phyloP scores from a whole-genome alignment of 2,329 filamentous ascomycete species.

The Ophiocordyceps sinensis region DNA sequence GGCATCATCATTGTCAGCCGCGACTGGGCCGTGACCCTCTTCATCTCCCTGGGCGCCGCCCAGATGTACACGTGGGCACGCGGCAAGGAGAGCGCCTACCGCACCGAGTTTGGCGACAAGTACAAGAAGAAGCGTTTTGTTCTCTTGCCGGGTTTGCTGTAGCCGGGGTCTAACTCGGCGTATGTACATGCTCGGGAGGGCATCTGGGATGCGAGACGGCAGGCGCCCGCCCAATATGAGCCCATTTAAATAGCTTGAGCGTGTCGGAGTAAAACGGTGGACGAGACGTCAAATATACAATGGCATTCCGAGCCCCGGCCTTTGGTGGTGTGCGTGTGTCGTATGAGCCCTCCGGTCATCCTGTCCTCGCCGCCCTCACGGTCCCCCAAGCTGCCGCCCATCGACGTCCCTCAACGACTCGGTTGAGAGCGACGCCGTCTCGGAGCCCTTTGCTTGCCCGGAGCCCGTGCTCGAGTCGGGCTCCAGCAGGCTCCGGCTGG shows the following conservation, averaged over 20 bases:
- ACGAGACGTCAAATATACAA: neutral
- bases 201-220: neutral
- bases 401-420: slow-evolving; percentile 9
- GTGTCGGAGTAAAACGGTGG: too few relatives aligned
- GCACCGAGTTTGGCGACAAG: slow-evolving; percentile 79
- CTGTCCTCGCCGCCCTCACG: neutral
- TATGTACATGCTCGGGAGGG: neutral
- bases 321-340: neutral
- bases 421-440: slow-evolving; percentile 22
- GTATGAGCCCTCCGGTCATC: too few relatives aligned
- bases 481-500: slow-evolving; percentile 22
- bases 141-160: slow-evolving; percentile 68
- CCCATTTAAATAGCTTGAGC: too few relatives aligned
- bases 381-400: neutral
- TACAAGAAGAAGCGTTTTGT: slow-evolving; percentile 90
- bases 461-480: slow-evolving; percentile 20
- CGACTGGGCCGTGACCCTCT: slow-evolving; percentile 64
- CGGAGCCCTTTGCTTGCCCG: slow-evolving; percentile 19
- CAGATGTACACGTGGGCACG: slow-evolving; percentile 83
- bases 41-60: slow-evolving; percentile 54
- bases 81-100: slow-evolving; percentile 84
- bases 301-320: neutral
- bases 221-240: too few relatives aligned
- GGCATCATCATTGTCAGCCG: slow-evolving; percentile 69
- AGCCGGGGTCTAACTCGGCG: slow-evolving; percentile 8